These are phyloP conservation scores for Saccharomyces hybrid DNA, from an alignment of 1,139 yeast genomes.

Conservation along the genomic window DNA sequence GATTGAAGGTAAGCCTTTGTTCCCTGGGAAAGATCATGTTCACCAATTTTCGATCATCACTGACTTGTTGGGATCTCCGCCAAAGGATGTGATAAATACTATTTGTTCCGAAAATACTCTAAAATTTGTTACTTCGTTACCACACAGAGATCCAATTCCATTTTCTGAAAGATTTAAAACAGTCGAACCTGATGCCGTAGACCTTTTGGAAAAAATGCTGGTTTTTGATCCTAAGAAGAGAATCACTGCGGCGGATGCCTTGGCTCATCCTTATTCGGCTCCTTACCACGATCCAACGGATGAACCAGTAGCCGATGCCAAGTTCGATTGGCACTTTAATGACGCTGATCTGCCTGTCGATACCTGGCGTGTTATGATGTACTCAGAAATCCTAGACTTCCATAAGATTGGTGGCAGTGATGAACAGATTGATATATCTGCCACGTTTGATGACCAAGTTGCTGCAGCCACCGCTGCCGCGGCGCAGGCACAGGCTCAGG, in stretches of 20 bases:
- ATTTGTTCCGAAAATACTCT: constrained; percentile 93
- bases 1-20: constrained; percentile 96
- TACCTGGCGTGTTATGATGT: constrained; percentile 99
- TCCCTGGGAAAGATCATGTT: constrained; percentile 98
- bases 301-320: constrained; percentile 89
- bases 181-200: constrained; percentile 89
- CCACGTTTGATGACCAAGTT: constrained; percentile 32
- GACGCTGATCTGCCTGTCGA: constrained; percentile 97
- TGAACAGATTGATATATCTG: constrained; percentile 31
- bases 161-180: constrained; percentile 74
- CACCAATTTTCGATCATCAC: constrained; percentile 96
- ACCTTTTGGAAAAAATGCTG: constrained; percentile 79
- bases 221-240: constrained; percentile 93
- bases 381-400: constrained; percentile 91
- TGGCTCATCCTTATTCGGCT: constrained; percentile 84
- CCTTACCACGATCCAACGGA: constrained; percentile 99
- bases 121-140: constrained; percentile 87
- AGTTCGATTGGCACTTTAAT: constrained; percentile 96
- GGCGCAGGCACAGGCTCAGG: constrained; percentile 29
- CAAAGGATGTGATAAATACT: constrained; percentile 90
- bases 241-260: constrained; percentile 84
- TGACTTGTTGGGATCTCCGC: constrained; percentile 93
- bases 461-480: constrained; percentile 34
- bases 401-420: constrained; percentile 43
- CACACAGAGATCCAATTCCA: constrained; percentile 88